Percentiles rank a stretch among this genome's conserved stretches.
Evolutionary conservation across 352 stramenopile species (phyloP).

Genomic region (Phytopythium vexans): DNA sequence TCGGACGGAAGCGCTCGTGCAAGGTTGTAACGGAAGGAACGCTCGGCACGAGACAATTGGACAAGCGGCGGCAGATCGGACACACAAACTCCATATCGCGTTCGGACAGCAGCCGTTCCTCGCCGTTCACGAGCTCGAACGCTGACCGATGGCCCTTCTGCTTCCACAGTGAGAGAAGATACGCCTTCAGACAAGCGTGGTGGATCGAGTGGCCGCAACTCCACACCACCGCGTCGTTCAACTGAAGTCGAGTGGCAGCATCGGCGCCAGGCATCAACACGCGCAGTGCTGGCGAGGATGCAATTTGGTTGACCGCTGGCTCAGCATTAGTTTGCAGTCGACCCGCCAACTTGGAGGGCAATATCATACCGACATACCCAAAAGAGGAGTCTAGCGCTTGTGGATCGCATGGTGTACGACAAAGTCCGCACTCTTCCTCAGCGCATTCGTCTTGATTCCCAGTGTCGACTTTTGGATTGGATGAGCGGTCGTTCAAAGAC

Average conservation of each 20-base stretch:
- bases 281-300: conserved; percentile 15
- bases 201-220: conserved; percentile 76
- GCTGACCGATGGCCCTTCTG: conserved; percentile 40
- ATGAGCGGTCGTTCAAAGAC: no score
- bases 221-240: conserved; percentile 51
- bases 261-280: conserved; percentile 24
- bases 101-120: conserved; percentile 66
- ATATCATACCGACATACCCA: conserved; percentile 66
- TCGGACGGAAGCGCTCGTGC: neutral
- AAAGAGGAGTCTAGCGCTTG: conserved; percentile 41
- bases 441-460: conserved; percentile 22
- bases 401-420: conserved; percentile 51
- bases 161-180: conserved; percentile 69
- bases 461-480: neutral
- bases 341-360: conserved; percentile 47
- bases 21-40: conserved; percentile 5
- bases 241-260: conserved; percentile 29
- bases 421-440: conserved; percentile 58
- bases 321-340: conserved; percentile 26
- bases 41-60: conserved; percentile 65
- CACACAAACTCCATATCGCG: conserved; percentile 75
- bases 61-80: conserved; percentile 71
- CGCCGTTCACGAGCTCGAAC: conserved; percentile 36
- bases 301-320: neutral
- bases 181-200: conserved; percentile 62